Evolutionary conservation across 1,139 yeast species (phyloP), one percentile per base, ranked within the genome.

Genomic region (Lodderomyces margitis): DNA sequence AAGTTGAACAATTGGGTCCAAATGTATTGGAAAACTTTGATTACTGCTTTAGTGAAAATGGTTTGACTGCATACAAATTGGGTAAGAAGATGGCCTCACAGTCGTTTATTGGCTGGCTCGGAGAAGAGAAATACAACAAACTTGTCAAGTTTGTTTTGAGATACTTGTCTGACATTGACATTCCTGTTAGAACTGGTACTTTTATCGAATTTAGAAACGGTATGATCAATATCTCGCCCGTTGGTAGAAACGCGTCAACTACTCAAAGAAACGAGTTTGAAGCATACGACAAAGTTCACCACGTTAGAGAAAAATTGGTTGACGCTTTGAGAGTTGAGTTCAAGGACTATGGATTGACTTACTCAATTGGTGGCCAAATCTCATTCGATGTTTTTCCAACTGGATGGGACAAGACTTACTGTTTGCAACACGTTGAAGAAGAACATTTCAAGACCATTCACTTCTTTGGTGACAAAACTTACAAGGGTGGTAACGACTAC

Each of bases 321-420:
- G 71, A 70, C 42, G 97, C 96, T 40, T 78, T 92, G 62, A 85
- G 78, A 69, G 77, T 81, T 62, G 79, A 83, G 57, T 92, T 92
- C 75, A 67, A 92, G 46, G 94, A 91, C 66, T 75, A 73, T 58
- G 87, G 84, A 41, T 79, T 92, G 64, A 91, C 98, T 53, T 94
- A 86, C 78, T 92, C 98, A 45, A 92, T 92, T 55, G 98, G 98
- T 66, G 99, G 99, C 55, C 98, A 92, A 78, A 92, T 92, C 66
- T 92, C 98, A 38, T 92, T 92, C 61, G 99, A 92, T 61, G 98
- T 92, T 53, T 92, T 92, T 91, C 99, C 99, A 72, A 87, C 96
- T 51, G 99, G 99, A 60, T 92, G 99, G 99, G 98, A 92, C 70
- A 92, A 94, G 81, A 94, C 98, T 49, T 94, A 91, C 74, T 87